Evolutionary conservation across 2,329 filamentous ascomycete genomes (phyloP), one percentile per base, ranked within the genome.

Genomic region (Aspergillus transmontanensis): DNA sequence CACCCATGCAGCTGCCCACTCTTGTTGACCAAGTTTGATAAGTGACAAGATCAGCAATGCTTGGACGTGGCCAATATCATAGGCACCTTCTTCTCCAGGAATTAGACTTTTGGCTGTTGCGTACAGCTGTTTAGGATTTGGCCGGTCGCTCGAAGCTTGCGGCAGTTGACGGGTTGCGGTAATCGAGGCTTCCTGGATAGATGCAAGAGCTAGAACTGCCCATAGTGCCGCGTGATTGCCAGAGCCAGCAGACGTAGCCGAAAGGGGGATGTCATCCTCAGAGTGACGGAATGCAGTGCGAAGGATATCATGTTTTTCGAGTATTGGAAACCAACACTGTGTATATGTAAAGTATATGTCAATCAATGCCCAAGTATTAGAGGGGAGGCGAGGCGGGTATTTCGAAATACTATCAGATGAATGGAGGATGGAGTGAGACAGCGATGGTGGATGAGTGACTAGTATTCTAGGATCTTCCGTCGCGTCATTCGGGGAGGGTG

Each of bases 311-410:
- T 89, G 85, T 65, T 88, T 90, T 66, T 92, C 88, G 12, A 90
- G 81, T 30, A 94, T 87, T 0, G 91, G 91, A 30, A 94, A 83
- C 91, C 91, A 94, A 59, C 85, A 87, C 73, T 93, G 89, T 0
- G 89, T 91, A 69, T 91, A 92, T 1, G 89, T 86, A 64, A 92
- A 90, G 73, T 92, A 93, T 5, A 90, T 83, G 67, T 93, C 89
- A 45, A 93, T 78, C 4, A 93, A 81, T 2, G 84, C 81, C 74
- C 75, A 76, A 30, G 73, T 71, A 58, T 78, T 77, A 19, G 71
- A 80, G 82, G 88, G 72, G 83, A 86, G 70, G 86, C 84, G 19
- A 75, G 71, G 19, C 84, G 87, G 43, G 19, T 50, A 30, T 57
- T 57, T 64, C 39, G 45, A 43, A 32, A 43, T n/a, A 21, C 43